Conservation (phyloP, 176 grass and related monocot species). For the Musa acuminata region DNA sequence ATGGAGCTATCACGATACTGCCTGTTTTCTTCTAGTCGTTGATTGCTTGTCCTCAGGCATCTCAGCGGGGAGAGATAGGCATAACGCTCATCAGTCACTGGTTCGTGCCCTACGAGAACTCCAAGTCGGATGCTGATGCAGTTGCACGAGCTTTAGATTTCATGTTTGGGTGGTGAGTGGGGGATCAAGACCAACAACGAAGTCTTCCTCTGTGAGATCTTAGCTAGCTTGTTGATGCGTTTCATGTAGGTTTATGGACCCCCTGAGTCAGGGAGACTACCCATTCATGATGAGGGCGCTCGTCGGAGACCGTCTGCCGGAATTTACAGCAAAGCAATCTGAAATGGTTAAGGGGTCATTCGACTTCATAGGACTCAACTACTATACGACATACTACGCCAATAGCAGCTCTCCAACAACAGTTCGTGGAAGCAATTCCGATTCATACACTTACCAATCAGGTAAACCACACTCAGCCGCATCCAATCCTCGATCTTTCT, state of each 20-base stretch:
- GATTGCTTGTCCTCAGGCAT: slow-evolving; percentile 1
- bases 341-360: slow-evolving; percentile 32
- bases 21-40: too few relatives aligned
- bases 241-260: slow-evolving; percentile 44
- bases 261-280: slow-evolving; percentile 56
- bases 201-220: too few relatives aligned
- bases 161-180: slow-evolving; percentile 49
- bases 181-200: too few relatives aligned
- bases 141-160: slow-evolving; percentile 53
- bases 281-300: slow-evolving; percentile 35
- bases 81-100: slow-evolving; percentile 41
- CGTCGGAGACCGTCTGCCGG: slow-evolving; percentile 49
- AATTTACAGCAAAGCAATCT: slow-evolving; percentile 39
- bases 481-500: too few relatives aligned
- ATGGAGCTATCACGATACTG: too few relatives aligned
- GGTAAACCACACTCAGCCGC: too few relatives aligned
- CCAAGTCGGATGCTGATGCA: slow-evolving; percentile 26
- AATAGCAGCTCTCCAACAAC: slow-evolving; percentile 12
- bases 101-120: slow-evolving; percentile 38
- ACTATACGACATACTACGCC: slow-evolving; percentile 48
- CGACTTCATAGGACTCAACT: slow-evolving; percentile 73
- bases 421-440: slow-evolving; percentile 20
- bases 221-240: too few relatives aligned
- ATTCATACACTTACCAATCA: slow-evolving; percentile 19
- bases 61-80: slow-evolving; percentile 59